Percentiles rank a stretch among this genome's conserved stretches.
Evolutionary conservation across 306 rosid genomes (phyloP).

Genomic region (Delonix regia): DNA sequence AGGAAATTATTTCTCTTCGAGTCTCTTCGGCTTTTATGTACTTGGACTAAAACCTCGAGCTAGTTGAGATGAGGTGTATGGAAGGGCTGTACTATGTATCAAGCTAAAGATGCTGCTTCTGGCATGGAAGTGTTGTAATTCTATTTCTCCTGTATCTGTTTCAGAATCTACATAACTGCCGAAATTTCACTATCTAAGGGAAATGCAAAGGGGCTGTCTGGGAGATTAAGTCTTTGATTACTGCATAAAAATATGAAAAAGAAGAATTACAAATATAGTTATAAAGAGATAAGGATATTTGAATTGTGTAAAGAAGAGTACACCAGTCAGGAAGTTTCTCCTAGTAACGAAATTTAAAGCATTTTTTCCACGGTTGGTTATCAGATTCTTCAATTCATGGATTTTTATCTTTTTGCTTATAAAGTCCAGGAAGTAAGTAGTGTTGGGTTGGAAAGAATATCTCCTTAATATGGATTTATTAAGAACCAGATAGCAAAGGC

Average conservation of each 20-base stretch:
- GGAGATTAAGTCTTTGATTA: constrained; percentile 65
- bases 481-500: no score
- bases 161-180: constrained; percentile 32
- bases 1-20: not conserved
- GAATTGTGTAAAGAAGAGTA: no score
- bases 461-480: not conserved
- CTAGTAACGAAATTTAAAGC: no score
- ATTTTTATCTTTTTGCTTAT: no score
- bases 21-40: constrained; percentile 30
- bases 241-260: constrained; percentile 23
- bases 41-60: constrained; percentile 25
- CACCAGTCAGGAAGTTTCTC: no score
- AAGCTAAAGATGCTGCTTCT: constrained; percentile 15
- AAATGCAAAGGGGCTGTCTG: constrained; percentile 77
- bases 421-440: no score
- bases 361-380: no score
- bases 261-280: not conserved
- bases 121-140: constrained; percentile 11
- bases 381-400: no score
- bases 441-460: not conserved
- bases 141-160: constrained; percentile 15
- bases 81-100: constrained; percentile 2
- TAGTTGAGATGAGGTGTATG: constrained; percentile 5
- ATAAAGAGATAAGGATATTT: not conserved
- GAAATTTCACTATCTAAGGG: constrained; percentile 34